Percentiles rank a stretch among this genome's conserved stretches.
phyloP scores from a whole-genome alignment of 2,329 filamentous ascomycete genomes.

The Talaromyces pinophilus region DNA sequence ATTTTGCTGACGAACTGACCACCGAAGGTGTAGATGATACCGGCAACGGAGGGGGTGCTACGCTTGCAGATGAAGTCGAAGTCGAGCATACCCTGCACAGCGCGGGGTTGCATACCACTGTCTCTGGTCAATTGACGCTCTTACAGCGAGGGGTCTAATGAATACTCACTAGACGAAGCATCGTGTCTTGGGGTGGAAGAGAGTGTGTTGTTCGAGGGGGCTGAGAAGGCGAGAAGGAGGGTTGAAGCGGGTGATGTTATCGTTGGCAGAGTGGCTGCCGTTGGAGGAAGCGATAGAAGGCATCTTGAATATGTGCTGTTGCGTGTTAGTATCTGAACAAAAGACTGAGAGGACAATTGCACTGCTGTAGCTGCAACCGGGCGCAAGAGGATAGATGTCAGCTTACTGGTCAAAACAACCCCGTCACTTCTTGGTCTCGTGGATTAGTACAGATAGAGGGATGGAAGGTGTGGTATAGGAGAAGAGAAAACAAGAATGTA shows the following conservation, averaged over 20 bases:
- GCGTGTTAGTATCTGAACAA: not conserved
- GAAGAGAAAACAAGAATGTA: conserved; percentile 13
- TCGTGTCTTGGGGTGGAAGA: conserved; percentile 99
- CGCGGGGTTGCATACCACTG: conserved; percentile 90
- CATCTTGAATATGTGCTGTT: conserved; percentile 49
- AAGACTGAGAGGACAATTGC: not conserved
- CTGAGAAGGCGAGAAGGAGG: conserved; percentile 90
- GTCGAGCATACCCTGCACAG: conserved; percentile 91
- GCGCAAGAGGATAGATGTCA: not conserved
- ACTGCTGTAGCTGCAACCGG: not conserved
- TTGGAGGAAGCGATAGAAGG: conserved; percentile 55
- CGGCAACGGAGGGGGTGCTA: conserved; percentile 89
- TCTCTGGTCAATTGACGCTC: conserved; percentile 30
- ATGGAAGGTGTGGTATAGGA: not conserved
- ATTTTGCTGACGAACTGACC: conserved; percentile 99
- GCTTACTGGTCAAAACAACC: conserved; percentile 12
- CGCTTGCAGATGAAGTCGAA: conserved; percentile 99
- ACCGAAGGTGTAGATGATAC: conserved; percentile 99
- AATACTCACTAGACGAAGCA: conserved; percentile 88
- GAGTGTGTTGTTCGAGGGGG: conserved; percentile 76
- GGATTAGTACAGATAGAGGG: conserved; percentile 3
- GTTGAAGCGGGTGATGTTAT: conserved; percentile 96
- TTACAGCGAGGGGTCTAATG: not conserved
- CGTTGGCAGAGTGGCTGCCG: conserved; percentile 75
- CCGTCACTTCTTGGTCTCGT: conserved; percentile 14